Conservation (phyloP, 805 yeast genomes). For the Lachancea cidri region DNA sequence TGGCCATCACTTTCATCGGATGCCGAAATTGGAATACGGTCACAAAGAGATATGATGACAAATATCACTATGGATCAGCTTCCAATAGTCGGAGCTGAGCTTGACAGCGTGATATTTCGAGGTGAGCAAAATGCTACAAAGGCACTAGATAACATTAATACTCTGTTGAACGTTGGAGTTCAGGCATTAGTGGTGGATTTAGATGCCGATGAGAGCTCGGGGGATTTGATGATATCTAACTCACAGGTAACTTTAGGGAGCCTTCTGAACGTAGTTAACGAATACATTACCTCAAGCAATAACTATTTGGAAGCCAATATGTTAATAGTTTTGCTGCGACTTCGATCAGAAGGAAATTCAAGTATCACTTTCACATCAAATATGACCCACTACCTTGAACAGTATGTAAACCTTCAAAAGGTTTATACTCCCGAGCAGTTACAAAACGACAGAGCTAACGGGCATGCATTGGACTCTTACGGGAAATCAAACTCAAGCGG, state of each 20-base stretch:
- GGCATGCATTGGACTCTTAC: conserved; percentile 14
- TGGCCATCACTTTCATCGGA: conserved; percentile 34
- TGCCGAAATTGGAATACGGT: conserved; percentile 35
- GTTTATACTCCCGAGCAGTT: conserved; percentile 31
- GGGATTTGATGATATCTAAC: conserved; percentile 22
- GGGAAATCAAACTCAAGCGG: conserved; percentile 16
- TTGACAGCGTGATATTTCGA: conserved; percentile 31
- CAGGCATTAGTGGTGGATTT: conserved; percentile 47
- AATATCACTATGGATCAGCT: conserved; percentile 38
- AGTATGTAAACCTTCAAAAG: conserved; percentile 12
- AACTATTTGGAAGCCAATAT: conserved; percentile 43
- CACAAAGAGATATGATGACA: conserved; percentile 44
- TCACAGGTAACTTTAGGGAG: conserved; percentile 22
- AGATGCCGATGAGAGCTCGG: conserved; percentile 46
- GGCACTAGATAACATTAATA: conserved; percentile 26
- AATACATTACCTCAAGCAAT: conserved; percentile 39
- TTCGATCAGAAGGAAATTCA: conserved; percentile 10
- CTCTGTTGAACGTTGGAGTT: conserved; percentile 41
- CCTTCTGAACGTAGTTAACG: conserved; percentile 28
- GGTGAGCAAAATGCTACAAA: conserved; percentile 30
- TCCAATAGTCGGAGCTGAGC: conserved; percentile 37
- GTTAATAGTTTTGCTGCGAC: conserved; percentile 38
- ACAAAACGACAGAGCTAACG: conserved; percentile 15
- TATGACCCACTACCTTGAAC: conserved; percentile 22
- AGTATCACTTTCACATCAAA: conserved; percentile 7